Base-by-base conservation (phyloP, 2,329 filamentous ascomycete genomes). In the Aureobasidium sp. region DNA sequence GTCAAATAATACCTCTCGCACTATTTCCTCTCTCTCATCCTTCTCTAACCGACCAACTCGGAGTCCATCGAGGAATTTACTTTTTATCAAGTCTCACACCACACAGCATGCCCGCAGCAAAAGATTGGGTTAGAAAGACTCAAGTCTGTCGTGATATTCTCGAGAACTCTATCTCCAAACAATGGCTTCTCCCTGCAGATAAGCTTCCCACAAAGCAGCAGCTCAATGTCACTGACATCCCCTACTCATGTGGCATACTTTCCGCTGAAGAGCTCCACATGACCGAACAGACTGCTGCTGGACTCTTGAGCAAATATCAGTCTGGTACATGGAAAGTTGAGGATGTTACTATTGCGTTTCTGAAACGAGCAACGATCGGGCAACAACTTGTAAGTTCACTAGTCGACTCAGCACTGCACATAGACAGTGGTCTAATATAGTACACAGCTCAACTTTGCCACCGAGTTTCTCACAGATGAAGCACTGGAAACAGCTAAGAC, bases 201-300 rank as follows among this genome's bases (percentile, higher is more conserved):
- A 72, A 84, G 47, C 69, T 86, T 1, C 85, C 85, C 1, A 76
- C 81, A 0, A 76, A 77, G 0, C 75, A 77, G 34, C 79, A 84
- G 66, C 74, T 80, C 51, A 79, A 87, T 67, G 81, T 87, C 17
- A 83, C 80, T 0, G 67, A 66, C 2, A 85, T 84, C 71, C 83
- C 85, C 2, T 68, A 67, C 22, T 67, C 68, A 68, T 87, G 83
- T 1, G 84, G 83, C 2, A 85, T 84, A 78, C 85, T 88, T 64
- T 83, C 75, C 1, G 47, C 70, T 12, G 66, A 72, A n/a, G 82
- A 84, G 66, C 67, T 83, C 27, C 75, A 79, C 25, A 82, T 84
- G 49, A 81, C 81, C 4, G 72, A 70, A 15, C 75, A 73, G 45
- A 72, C 70, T 31, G 77, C 77, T 2, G 72, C 73, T 2, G 67